phyloP scores from a whole-genome alignment of 2,329 filamentous ascomycete species.

The Xylaria sp. region DNA sequence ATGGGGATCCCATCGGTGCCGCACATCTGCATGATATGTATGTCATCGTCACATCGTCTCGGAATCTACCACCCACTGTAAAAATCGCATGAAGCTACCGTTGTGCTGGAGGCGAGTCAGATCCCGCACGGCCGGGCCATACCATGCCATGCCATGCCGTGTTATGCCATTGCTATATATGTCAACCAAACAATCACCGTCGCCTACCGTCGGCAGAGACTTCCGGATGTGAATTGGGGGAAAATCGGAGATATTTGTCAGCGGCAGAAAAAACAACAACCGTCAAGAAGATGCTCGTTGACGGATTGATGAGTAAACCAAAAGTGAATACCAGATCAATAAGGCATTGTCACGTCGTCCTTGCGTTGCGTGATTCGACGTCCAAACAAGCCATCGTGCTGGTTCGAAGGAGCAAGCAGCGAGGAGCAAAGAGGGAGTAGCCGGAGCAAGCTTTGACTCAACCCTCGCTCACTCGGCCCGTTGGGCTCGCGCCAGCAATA shows the following conservation, averaged over 20 bases:
- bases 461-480: slow-evolving; percentile 4
- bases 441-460: slow-evolving; percentile 14
- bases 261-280: slow-evolving; percentile 3
- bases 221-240: slow-evolving; percentile 5
- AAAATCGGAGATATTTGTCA: slow-evolving; percentile 26
- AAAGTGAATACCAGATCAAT: background rate
- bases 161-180: background rate
- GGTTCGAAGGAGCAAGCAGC: background rate
- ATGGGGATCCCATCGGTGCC: slow-evolving; percentile 16
- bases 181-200: background rate
- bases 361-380: slow-evolving; percentile 21
- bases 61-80: background rate
- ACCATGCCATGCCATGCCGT: background rate
- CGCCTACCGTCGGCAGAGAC: background rate
- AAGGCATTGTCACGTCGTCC: background rate
- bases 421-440: too few relatives aligned
- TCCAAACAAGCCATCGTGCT: slow-evolving; percentile 6
- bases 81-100: slow-evolving; percentile 5
- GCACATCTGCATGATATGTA: slow-evolving; percentile 21
- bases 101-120: slow-evolving; percentile 10
- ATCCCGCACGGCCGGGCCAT: background rate
- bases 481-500: slow-evolving; percentile 26
- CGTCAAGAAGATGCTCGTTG: slow-evolving; percentile 5
- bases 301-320: slow-evolving; percentile 15
- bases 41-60: slow-evolving; percentile 27